Conservation (phyloP, 257 asterid genomes). For the Fraxinus cuspidata region DNA sequence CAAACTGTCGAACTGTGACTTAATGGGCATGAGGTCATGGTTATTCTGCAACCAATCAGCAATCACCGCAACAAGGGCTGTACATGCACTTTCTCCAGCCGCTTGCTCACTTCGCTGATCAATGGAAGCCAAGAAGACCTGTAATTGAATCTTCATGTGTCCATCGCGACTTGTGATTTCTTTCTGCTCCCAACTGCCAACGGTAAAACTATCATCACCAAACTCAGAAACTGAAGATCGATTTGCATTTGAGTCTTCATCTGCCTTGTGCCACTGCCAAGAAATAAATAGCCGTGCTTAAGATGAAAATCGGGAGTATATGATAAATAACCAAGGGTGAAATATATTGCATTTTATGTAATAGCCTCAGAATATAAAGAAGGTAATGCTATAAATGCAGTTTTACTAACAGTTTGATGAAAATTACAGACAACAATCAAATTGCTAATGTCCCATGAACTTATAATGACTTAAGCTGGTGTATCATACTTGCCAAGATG, state of each 20-base stretch:
- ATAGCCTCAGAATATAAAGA: not conserved
- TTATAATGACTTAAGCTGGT: not conserved
- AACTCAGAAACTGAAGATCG: constrained; percentile 77
- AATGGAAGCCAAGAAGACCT: constrained; percentile 89
- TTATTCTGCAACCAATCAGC: constrained; percentile 90
- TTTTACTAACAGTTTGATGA: not conserved
- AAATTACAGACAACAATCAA: not conserved
- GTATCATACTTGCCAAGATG: not conserved
- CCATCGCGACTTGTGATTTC: constrained; percentile 84
- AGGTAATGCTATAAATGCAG: not conserved
- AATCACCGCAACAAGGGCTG: constrained; percentile 87
- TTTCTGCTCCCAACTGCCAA: constrained; percentile 89
- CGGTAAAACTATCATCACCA: constrained; percentile 84
- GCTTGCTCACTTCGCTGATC: constrained; percentile 96
- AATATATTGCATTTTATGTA: not conserved
- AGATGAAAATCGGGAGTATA: not conserved
- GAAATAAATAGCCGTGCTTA: constrained; percentile 9
- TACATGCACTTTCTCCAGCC: constrained; percentile 96
- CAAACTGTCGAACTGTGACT: constrained; percentile 81
- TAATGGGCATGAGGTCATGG: constrained; percentile 71
- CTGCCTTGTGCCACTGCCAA: constrained; percentile 67
- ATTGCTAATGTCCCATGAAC: not conserved
- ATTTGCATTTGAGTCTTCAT: constrained; percentile 57
- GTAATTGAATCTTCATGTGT: constrained; percentile 63
- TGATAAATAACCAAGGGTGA: not conserved